Conservation (phyloP, 306 rosid species). For the Luffa acutangula region DNA sequence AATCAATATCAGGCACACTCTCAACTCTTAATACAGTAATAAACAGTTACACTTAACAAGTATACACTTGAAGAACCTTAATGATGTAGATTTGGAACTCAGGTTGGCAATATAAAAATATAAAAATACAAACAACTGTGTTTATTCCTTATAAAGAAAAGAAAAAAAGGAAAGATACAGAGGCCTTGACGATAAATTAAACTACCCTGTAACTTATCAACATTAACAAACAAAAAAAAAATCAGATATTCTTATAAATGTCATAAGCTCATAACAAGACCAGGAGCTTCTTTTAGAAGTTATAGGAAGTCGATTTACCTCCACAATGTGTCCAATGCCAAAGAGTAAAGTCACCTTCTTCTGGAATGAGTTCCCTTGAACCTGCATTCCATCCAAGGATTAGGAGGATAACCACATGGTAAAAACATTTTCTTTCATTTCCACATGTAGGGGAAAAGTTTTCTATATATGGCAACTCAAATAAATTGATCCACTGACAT, state of each 20-base stretch:
- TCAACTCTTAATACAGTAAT: neutral
- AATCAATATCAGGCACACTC: neutral
- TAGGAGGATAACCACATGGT: slow-evolving; percentile 4
- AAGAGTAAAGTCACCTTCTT: slow-evolving; percentile 72
- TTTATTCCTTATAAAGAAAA: neutral
- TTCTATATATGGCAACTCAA: neutral
- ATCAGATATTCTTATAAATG: neutral
- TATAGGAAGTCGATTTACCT: slow-evolving; percentile 38
- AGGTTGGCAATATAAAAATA: neutral
- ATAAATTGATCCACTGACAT: neutral
- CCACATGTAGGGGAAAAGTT: neutral
- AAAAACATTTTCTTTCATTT: neutral
- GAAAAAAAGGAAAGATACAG: neutral
- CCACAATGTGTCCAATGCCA: slow-evolving; percentile 74
- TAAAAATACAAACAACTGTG: neutral
- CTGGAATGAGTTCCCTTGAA: slow-evolving; percentile 93
- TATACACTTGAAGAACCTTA: neutral
- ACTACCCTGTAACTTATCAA: neutral
- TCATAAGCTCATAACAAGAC: neutral
- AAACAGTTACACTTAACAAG: neutral
- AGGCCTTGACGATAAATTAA: neutral
- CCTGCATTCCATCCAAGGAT: slow-evolving; percentile 37
- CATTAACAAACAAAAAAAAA: neutral
- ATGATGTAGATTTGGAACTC: neutral
- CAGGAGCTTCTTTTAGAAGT: neutral